phyloP scores from a whole-genome alignment of 2,329 filamentous ascomycete species.

The Akanthomyces lecanii region DNA sequence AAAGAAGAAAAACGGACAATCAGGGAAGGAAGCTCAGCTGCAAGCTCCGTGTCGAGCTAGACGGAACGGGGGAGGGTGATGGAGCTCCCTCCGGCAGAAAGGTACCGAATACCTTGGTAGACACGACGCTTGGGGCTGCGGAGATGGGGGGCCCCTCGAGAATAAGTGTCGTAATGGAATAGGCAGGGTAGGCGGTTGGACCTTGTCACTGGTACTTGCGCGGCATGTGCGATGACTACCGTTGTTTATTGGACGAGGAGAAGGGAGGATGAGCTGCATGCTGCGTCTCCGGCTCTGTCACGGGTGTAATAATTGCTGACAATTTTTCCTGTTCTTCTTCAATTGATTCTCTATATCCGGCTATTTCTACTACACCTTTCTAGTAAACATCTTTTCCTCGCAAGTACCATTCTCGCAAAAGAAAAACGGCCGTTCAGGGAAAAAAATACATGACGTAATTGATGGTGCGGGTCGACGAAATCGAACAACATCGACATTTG shows the following conservation, averaged over 20 bases:
- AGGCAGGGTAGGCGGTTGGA: background rate
- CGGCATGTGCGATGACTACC: slow-evolving; percentile 2
- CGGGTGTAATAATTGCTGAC: too few species aligned
- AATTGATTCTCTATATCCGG: too few species aligned
- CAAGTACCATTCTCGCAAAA: background rate
- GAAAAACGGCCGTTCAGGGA: background rate
- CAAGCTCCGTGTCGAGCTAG: background rate
- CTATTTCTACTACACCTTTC: too few species aligned
- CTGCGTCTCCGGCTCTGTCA: background rate
- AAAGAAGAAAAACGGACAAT: background rate
- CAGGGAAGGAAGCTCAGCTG: background rate
- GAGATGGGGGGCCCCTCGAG: too few species aligned
- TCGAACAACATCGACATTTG: slow-evolving; percentile 1
- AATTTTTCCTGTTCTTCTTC: too few species aligned
- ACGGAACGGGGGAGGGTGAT: background rate
- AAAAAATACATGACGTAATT: slow-evolving; percentile 13
- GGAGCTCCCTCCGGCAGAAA: background rate
- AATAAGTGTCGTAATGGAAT: background rate
- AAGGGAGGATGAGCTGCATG: background rate
- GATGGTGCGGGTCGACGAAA: background rate
- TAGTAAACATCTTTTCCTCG: background rate
- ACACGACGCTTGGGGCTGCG: background rate
- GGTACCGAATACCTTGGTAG: slow-evolving; percentile 5
- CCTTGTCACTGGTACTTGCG: background rate
- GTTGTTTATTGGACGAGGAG: slow-evolving; percentile 7